A percentile compares a stretch with the other conserved stretches of the same genome.
phyloP scores from a whole-genome alignment of 768 basidiomycete species.

The Trametes sanguinea region DNA sequence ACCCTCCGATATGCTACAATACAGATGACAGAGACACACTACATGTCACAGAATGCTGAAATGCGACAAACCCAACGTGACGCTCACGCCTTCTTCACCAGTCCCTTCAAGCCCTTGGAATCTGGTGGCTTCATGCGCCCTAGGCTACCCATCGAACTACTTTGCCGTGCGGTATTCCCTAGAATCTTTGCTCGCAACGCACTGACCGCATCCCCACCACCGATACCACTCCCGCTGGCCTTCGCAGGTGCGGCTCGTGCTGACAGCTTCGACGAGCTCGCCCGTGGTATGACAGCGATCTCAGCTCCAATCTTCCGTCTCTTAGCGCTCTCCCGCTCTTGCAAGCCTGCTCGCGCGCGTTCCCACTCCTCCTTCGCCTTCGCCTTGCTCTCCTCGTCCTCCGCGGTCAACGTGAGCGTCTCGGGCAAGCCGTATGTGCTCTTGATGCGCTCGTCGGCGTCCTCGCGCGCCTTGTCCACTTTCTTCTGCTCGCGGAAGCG shows the following conservation, averaged over 20 bases:
- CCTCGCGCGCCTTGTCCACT: conserved; percentile 65
- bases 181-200: conserved; percentile 58
- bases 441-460: conserved; percentile 70
- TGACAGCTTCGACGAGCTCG: background rate
- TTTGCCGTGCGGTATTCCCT: conserved; percentile 52
- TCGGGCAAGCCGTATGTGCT: conserved; percentile 77
- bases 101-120: conserved; percentile 1
- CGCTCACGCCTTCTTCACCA: conserved; percentile 13
- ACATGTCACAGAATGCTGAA: background rate
- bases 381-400: conserved; percentile 57
- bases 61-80: background rate
- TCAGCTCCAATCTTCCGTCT: conserved; percentile 42
- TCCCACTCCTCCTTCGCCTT: conserved; percentile 69
- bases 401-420: conserved; percentile 62
- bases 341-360: conserved; percentile 50
- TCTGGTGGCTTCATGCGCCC: conserved; percentile 22
- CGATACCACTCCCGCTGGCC: conserved; percentile 11
- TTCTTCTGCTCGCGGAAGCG: conserved; percentile 89
- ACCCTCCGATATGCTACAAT: too few species aligned
- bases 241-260: background rate
- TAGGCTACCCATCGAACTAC: background rate
- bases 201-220: conserved; percentile 24
- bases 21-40: background rate
- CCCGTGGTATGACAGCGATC: conserved; percentile 14
- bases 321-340: conserved; percentile 45